Evolutionary conservation across 306 rosid genomes (phyloP).

Genomic region (Prunus kanzakura): DNA sequence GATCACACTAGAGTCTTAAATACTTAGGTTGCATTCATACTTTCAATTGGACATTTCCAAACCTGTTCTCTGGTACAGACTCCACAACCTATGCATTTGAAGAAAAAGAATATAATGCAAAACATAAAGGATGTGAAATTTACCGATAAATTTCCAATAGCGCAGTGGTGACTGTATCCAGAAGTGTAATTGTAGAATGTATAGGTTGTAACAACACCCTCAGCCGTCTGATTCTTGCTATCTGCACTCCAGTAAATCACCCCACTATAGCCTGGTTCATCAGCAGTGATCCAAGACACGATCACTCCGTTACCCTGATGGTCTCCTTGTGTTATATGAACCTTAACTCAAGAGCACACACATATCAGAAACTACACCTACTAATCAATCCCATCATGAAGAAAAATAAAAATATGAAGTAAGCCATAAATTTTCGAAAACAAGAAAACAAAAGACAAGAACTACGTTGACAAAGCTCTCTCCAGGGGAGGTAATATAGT

Average conservation of each 20-base stretch:
- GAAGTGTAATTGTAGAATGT: constrained; percentile 53
- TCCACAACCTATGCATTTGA: not conserved
- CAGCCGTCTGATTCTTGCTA: constrained; percentile 23
- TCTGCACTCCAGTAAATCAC: constrained; percentile 52
- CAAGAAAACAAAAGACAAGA: not conserved
- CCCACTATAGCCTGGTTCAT: constrained; percentile 46
- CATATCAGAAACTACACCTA: not conserved
- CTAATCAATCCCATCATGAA: not conserved
- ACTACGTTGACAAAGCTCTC: not conserved
- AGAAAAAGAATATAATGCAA: not conserved
- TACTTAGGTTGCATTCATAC: not conserved
- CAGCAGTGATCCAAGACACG: constrained; percentile 59
- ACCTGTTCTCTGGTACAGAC: not conserved
- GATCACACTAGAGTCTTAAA: not conserved
- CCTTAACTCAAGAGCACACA: constrained; percentile 36
- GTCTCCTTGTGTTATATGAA: constrained; percentile 75
- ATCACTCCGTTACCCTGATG: constrained; percentile 52
- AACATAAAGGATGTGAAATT: not conserved
- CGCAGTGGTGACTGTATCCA: constrained; percentile 58
- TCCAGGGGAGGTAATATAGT: too few species aligned
- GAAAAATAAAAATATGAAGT: not conserved
- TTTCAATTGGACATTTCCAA: not conserved
- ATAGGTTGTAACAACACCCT: constrained; percentile 34
- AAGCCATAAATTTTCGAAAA: not conserved
- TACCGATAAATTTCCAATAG: constrained; percentile 33